Evolutionary conservation across 108 stramenopile species (phyloP).

Genomic region (Skeletonema costatum): DNA sequence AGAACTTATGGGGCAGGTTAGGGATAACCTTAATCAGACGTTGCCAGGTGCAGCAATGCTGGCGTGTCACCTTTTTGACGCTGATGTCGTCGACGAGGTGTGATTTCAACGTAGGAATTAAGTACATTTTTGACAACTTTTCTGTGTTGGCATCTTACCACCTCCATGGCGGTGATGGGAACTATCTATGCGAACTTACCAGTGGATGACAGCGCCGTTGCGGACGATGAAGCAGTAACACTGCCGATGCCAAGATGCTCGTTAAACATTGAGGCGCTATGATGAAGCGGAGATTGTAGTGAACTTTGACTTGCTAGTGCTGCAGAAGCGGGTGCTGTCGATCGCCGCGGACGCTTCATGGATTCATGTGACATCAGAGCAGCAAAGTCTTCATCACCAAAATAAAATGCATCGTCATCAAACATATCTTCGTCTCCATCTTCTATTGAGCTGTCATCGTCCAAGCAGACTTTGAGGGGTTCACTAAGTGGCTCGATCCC

Average conservation of each 20-base stretch:
- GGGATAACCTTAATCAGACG: too few relatives aligned
- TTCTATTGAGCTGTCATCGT: conserved; percentile 50
- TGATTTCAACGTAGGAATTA: neutral
- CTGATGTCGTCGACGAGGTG: neutral
- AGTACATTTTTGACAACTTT: neutral
- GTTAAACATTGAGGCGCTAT: neutral
- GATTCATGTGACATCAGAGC: conserved; percentile 37
- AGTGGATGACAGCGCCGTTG: conserved; percentile 10
- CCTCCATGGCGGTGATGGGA: conserved; percentile 8
- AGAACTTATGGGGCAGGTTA: too few relatives aligned
- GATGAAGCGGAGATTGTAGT: conserved; percentile 23
- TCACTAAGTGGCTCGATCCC: conserved; percentile 17
- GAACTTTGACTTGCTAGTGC: neutral
- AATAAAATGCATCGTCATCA: conserved; percentile 49
- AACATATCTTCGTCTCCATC: conserved; percentile 52
- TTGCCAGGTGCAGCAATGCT: too few relatives aligned
- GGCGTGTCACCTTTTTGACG: too few relatives aligned
- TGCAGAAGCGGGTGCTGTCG: neutral
- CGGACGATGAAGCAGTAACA: conserved; percentile 9
- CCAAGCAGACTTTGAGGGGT: conserved; percentile 48
- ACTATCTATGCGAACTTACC: conserved; percentile 6
- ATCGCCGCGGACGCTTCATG: conserved; percentile 11
- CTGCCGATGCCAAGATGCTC: conserved; percentile 5
- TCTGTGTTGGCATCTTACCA: neutral
- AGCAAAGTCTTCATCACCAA: conserved; percentile 53